Conservation (phyloP, 345 rosid genomes). For the Eucalyptus microcorys region DNA sequence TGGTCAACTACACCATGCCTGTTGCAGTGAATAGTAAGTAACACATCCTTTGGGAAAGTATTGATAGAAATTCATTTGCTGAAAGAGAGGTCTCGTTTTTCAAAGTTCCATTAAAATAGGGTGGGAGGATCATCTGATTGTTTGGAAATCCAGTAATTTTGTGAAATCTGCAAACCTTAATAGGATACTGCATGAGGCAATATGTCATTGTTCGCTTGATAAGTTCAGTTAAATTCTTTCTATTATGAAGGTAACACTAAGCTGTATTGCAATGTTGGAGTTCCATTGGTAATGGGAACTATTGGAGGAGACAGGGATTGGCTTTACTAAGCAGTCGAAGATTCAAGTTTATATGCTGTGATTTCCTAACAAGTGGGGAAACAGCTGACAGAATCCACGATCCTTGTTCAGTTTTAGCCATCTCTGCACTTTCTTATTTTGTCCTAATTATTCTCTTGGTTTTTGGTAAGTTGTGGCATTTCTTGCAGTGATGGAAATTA, state of each 20-base stretch:
- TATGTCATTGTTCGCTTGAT: no score
- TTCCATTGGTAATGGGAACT: conserved; percentile 95
- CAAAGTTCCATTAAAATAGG: no score
- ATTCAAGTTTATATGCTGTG: conserved; percentile 61
- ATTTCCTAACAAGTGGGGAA: conserved; percentile 99
- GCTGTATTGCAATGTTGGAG: conserved; percentile 78
- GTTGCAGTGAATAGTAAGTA: conserved; percentile 25
- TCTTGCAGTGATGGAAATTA: conserved; percentile 92
- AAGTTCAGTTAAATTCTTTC: neutral
- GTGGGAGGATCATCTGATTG: no score
- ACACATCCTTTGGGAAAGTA: neutral
- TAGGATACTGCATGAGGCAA: no score
- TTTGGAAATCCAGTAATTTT: no score
- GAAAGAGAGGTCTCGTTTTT: no score
- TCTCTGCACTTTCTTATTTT: neutral
- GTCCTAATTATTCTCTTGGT: neutral
- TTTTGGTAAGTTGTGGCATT: conserved; percentile 76
- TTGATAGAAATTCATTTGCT: no score
- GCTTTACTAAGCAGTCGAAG: conserved; percentile 56
- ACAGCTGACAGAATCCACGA: conserved; percentile 23
- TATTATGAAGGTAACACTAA: conserved; percentile 51
- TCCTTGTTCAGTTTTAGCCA: neutral
- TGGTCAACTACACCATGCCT: no score
- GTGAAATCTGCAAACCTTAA: no score
- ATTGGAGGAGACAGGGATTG: conserved; percentile 76